Conservation (phyloP, 345 rosid genomes). For the Ailanthus altissimus region DNA sequence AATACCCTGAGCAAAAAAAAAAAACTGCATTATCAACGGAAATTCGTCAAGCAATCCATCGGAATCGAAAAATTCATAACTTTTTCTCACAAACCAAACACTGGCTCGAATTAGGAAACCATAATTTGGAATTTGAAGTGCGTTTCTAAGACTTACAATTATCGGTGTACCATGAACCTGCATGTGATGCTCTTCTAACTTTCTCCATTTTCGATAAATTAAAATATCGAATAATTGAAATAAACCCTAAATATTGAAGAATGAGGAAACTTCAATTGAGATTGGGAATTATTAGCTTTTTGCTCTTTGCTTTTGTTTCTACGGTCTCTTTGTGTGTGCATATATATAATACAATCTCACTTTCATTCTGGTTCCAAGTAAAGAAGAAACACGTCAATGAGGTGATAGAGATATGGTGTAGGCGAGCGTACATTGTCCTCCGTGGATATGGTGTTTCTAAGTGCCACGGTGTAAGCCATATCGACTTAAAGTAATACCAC, state of each 20-base stretch:
- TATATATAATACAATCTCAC: background rate
- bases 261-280: background rate
- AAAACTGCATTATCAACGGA: background rate
- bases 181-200: constrained; percentile 65
- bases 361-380: background rate
- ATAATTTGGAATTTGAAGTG: constrained; percentile 6
- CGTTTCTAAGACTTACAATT: constrained; percentile 47
- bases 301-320: background rate
- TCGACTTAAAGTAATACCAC: background rate
- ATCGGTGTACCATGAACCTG: constrained; percentile 86
- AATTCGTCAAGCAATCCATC: background rate
- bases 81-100: constrained; percentile 14
- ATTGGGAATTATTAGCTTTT: background rate
- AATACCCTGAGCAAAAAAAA: background rate
- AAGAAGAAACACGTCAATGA: constrained; percentile 12
- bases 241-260: constrained; percentile 15
- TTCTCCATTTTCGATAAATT: constrained; percentile 42
- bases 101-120: background rate
- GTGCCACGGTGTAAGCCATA: background rate
- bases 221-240: background rate
- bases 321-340: background rate
- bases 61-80: background rate
- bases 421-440: background rate
- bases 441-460: background rate
- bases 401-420: background rate